A percentile compares a stretch with the other conserved stretches of the same genome.
Evolutionary conservation across 2,329 filamentous ascomycete species (phyloP).

Genomic region (Cladosporium austrohemisphaericum): DNA sequence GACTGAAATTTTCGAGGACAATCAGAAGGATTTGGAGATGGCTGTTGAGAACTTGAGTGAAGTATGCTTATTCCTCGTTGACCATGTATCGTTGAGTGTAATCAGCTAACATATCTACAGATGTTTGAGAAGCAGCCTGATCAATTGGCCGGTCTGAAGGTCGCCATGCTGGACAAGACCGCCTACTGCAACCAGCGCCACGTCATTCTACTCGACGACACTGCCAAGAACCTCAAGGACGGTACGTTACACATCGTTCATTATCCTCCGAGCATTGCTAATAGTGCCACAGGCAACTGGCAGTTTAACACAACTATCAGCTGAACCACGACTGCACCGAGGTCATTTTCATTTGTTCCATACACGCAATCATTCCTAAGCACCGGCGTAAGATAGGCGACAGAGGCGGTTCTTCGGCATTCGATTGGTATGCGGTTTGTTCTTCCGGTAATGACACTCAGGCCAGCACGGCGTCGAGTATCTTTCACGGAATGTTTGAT

Average conservation of each 20-base stretch:
- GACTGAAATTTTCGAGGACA: constrained; percentile 97
- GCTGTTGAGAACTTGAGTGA: constrained; percentile 95
- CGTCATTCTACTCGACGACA: constrained; percentile 85
- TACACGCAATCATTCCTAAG: too few species aligned
- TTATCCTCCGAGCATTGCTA: background rate
- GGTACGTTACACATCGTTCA: constrained; percentile 56
- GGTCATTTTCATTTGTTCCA: too few species aligned
- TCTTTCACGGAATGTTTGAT: background rate
- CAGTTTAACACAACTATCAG: constrained; percentile 27
- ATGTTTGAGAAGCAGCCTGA: constrained; percentile 98
- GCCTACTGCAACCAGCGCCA: constrained; percentile 92
- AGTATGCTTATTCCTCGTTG: background rate
- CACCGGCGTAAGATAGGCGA: constrained; percentile 1
- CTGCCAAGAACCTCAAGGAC: constrained; percentile 84
- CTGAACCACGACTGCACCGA: too few species aligned
- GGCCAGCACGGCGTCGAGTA: background rate
- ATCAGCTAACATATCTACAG: constrained; percentile 16
- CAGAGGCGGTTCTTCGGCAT: background rate
- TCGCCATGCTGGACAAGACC: constrained; percentile 98
- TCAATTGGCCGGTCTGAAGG: constrained; percentile 80
- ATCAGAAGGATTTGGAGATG: constrained; percentile 96
- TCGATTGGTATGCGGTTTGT: background rate
- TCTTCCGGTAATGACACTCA: background rate
- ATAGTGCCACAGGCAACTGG: constrained; percentile 30
- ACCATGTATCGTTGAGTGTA: background rate